Evolutionary conservation across 73 alveolate species (phyloP).

Genomic region (Paraurostyla sp.): DNA sequence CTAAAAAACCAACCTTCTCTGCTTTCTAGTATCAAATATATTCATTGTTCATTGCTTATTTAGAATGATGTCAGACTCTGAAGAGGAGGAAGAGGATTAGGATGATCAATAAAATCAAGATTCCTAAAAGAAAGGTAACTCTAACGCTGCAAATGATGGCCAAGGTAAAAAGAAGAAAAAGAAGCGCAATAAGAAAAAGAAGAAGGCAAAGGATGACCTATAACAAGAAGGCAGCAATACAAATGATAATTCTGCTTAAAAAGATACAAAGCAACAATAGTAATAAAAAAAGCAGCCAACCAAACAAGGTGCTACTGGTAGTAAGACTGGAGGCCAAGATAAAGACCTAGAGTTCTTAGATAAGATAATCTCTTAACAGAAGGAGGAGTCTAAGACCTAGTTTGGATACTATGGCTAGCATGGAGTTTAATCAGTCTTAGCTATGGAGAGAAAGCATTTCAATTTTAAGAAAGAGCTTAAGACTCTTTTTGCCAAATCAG

Average conservation of each 20-base stretch:
- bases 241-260: background rate
- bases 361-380: background rate
- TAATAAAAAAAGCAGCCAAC: background rate
- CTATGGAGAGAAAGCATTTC: slow-evolving; percentile 69
- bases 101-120: background rate
- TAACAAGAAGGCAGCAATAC: too few species aligned
- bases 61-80: slow-evolving; percentile 38
- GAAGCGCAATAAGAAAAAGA: slow-evolving; percentile 50
- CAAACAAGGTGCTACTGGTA: background rate
- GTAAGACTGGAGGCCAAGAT: slow-evolving; percentile 1
- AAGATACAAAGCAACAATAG: background rate
- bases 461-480: slow-evolving; percentile 61
- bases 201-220: slow-evolving; percentile 28
- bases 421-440: slow-evolving; percentile 22
- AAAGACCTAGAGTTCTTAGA: slow-evolving; percentile 39
- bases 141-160: background rate
- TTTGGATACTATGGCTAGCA: background rate
- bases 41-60: too few species aligned
- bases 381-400: slow-evolving; percentile 20
- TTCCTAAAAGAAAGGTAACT: background rate
- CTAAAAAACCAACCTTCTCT: slow-evolving; percentile 49
- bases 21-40: slow-evolving; percentile 7
- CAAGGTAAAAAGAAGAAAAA: slow-evolving; percentile 50
- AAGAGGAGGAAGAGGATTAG: slow-evolving; percentile 15
- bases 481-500: slow-evolving; percentile 53